Percentiles rank a stretch among this genome's conserved stretches.
phyloP scores from a whole-genome alignment of 441 rosid genomes.

The Brassica hybrid region DNA sequence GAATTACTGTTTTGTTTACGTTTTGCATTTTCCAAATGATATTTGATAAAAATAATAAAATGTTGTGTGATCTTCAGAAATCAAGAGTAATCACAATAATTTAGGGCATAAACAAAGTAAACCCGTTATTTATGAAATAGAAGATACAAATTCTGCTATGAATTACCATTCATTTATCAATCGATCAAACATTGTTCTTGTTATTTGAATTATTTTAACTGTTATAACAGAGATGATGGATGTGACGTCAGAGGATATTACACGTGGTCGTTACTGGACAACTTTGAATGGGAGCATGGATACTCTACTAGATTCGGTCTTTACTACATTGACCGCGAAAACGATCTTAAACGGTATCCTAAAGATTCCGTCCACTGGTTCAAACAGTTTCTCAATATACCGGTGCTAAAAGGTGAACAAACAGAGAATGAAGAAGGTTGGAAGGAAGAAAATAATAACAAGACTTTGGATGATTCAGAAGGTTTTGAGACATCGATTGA shows the following conservation, averaged over 20 bases:
- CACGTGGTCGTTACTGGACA: conserved; percentile 57
- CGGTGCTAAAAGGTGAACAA: conserved; percentile 4
- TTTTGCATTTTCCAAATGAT: background rate
- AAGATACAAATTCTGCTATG: background rate
- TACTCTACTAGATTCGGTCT: conserved; percentile 55
- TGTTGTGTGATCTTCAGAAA: background rate
- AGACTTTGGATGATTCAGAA: conserved; percentile 14
- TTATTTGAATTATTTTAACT: background rate
- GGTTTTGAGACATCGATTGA: conserved; percentile 20
- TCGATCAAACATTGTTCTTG: background rate
- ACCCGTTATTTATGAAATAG: background rate
- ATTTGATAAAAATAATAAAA: background rate
- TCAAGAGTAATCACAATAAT: conserved; percentile 11
- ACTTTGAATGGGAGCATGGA: conserved; percentile 57
- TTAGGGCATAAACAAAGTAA: background rate
- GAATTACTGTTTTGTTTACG: background rate
- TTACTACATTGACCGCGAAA: conserved; percentile 47
- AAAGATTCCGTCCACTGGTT: conserved; percentile 55
- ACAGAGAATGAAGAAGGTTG: background rate
- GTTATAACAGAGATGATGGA: conserved; percentile 36
- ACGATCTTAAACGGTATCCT: conserved; percentile 48
- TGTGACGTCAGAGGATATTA: conserved; percentile 48
- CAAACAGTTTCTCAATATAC: conserved; percentile 45
- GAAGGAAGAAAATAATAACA: conserved; percentile 14
- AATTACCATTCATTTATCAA: background rate